Conservation (phyloP, 208 protist species). For the Jaenimonas drosophilae region DNA sequence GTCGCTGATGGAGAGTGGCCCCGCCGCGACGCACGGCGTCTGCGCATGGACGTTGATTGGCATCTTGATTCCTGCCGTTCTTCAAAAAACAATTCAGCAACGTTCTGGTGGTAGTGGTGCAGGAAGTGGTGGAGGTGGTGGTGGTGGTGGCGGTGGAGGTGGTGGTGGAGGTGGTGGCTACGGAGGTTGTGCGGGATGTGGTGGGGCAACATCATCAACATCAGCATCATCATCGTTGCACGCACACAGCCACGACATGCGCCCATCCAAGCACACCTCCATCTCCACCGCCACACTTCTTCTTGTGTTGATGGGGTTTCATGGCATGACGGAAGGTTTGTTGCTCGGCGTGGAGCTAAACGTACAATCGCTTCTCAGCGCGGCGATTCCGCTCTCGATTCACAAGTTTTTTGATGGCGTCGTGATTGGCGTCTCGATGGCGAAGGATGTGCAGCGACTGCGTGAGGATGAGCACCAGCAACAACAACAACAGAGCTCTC, state of each 20-base stretch:
- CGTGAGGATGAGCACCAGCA: not conserved
- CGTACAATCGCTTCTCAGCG: conserved; percentile 14
- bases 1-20: conserved; percentile 9
- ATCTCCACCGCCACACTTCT: conserved; percentile 18
- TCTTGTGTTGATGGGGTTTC: conserved; percentile 60
- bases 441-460: conserved; percentile 23
- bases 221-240: no score
- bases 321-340: conserved; percentile 53
- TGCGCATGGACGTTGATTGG: conserved; percentile 34
- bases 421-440: conserved; percentile 50
- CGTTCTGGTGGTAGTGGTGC: no score
- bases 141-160: no score
- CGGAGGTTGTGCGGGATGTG: no score
- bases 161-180: no score
- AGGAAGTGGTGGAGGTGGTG: no score
- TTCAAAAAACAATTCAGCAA: no score
- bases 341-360: conserved; percentile 36
- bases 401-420: conserved; percentile 69
- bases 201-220: no score
- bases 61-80: no score
- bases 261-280: no score
- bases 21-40: conserved; percentile 2
- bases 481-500: no score
- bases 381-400: conserved; percentile 34
- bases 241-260: no score